Evolutionary conservation across 2,329 filamentous ascomycete genomes (phyloP), one percentile per base, ranked within the genome.

Genomic region (Coniella lustricola): DNA sequence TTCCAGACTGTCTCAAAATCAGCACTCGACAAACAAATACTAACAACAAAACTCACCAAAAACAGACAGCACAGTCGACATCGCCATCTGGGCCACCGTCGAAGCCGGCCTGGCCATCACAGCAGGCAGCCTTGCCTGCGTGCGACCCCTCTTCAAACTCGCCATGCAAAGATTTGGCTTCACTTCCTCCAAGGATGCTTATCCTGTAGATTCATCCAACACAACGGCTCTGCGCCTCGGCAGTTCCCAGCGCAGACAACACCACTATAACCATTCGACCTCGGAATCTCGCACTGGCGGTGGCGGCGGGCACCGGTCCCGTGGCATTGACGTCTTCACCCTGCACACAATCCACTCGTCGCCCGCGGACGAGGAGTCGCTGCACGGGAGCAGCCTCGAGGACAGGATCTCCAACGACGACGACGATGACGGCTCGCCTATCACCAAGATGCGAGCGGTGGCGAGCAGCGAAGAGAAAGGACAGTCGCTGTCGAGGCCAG

Each of bases 101-200:
- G 74, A 77, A 46, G 62, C 69, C 32, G 70, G 69, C 12, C 63
- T 77, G 1, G 70, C 71, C 41, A 69, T 77, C 54, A 68, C 68
- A 7, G 73, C 73, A 7, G 70, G 69, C n/a, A 67, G 67, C 20
- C 64, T 73, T 7, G 69, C 71, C 5, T 74, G 72, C 0, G 61
- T 76, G 5, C 68, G 71, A 0, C 74, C 73, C 0, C 62, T 77
- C 1, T 48, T 68, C 51, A 65, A 65, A 47, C 34, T 56, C 21
- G 38, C 70, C 36, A 60, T 57, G 44, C 59, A 57, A 43, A 63
- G 57, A 47, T 51, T 72, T 13, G 57, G 57, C 3, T 22, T 56
- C 25, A 21, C 44, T 21, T 42, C 47, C n/a, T 35, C 41, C 4
- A 32, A 32, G 10, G 32, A 25, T 14, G 31, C 18, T 17, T 43